A percentile compares a stretch with the other conserved stretches of the same genome.
Conservation (phyloP, 2,329 filamentous ascomycete species). For the Clarireedia paspali region DNA sequence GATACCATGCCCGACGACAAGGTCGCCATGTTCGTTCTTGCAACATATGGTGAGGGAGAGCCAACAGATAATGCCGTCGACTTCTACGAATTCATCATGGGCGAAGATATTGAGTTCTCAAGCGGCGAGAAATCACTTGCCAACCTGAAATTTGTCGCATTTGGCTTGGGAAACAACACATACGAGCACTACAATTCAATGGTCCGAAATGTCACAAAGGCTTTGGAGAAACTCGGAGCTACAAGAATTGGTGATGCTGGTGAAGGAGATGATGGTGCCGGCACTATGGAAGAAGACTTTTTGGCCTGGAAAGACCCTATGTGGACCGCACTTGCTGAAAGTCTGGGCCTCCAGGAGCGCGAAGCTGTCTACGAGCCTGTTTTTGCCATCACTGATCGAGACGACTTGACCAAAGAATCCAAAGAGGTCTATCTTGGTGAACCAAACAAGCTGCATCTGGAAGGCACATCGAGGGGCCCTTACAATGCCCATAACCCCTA, state of each 20-base stretch:
- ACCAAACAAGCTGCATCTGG: slow-evolving; percentile 91
- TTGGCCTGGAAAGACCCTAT: slow-evolving; percentile 98
- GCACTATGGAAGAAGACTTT: slow-evolving; percentile 99
- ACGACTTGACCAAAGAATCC: slow-evolving; percentile 65
- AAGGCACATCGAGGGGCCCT: slow-evolving; percentile 74
- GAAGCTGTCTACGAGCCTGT: slow-evolving; percentile 94
- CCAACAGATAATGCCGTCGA: slow-evolving; percentile 98
- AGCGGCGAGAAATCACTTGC: slow-evolving; percentile 64
- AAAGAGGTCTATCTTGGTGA: slow-evolving; percentile 88
- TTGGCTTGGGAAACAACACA: slow-evolving; percentile 97
- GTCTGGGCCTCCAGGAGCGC: slow-evolving; percentile 87
- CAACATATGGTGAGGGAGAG: slow-evolving; percentile 96
- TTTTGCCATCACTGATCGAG: slow-evolving; percentile 73
- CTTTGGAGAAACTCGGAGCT: slow-evolving; percentile 74
- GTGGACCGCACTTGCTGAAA: slow-evolving; percentile 78
- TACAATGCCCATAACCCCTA: slow-evolving; percentile 97
- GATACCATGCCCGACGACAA: slow-evolving; percentile 86
- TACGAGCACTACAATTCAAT: slow-evolving; percentile 99
- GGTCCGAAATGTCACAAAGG: slow-evolving; percentile 85
- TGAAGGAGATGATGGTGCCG: slow-evolving; percentile 94
- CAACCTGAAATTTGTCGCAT: slow-evolving; percentile 87
- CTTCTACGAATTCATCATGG: slow-evolving; percentile 92
- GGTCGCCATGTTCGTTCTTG: slow-evolving; percentile 88
- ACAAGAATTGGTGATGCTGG: slow-evolving; percentile 79
- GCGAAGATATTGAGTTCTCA: slow-evolving; percentile 75